These are phyloP conservation scores for Alternaria angustiovoidea DNA, from an alignment of 2,329 filamentous ascomycete genomes.

Conservation along the genomic window DNA sequence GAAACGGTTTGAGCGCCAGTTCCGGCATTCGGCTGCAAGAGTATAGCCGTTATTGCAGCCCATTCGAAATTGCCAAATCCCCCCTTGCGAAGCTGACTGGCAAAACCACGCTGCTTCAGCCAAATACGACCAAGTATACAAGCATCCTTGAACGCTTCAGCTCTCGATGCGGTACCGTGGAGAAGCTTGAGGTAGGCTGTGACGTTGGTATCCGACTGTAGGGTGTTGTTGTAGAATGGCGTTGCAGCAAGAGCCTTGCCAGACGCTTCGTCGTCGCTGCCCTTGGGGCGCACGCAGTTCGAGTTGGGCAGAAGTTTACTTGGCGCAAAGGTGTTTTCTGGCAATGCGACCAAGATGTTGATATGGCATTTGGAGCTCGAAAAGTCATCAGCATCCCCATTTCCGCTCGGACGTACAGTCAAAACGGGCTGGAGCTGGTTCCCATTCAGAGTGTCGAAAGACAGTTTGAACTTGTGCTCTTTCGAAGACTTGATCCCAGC, in stretches of 20 bases:
- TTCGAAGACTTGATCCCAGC: conserved; percentile 70
- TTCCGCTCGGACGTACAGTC: conserved; percentile 52
- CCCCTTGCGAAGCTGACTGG: conserved; percentile 72
- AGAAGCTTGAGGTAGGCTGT: conserved; percentile 78
- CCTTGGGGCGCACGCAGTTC: conserved; percentile 71
- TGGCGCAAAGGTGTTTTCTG: conserved; percentile 72
- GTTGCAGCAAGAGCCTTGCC: conserved; percentile 61
- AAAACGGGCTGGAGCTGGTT: conserved; percentile 79
- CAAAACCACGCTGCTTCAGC: conserved; percentile 87
- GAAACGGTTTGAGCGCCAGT: conserved; percentile 77
- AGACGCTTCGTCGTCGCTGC: conserved; percentile 55
- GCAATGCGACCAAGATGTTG: conserved; percentile 78
- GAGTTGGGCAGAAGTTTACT: conserved; percentile 74
- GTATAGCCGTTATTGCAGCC: conserved; percentile 78
- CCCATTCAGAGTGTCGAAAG: conserved; percentile 73
- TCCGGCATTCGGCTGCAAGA: conserved; percentile 79
- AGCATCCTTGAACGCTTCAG: conserved; percentile 79
- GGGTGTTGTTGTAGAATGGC: conserved; percentile 86
- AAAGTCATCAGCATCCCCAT: conserved; percentile 48
- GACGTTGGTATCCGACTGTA: conserved; percentile 79
- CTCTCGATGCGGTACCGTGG: conserved; percentile 72
- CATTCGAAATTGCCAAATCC: conserved; percentile 96
- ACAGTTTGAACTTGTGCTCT: conserved; percentile 63
- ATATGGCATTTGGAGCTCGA: conserved; percentile 58
- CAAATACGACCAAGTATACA: conserved; percentile 87